These are phyloP conservation scores for Magnaporthiopsis incrustans DNA, from an alignment of 2,329 filamentous ascomycete species.

Conservation along the genomic window DNA sequence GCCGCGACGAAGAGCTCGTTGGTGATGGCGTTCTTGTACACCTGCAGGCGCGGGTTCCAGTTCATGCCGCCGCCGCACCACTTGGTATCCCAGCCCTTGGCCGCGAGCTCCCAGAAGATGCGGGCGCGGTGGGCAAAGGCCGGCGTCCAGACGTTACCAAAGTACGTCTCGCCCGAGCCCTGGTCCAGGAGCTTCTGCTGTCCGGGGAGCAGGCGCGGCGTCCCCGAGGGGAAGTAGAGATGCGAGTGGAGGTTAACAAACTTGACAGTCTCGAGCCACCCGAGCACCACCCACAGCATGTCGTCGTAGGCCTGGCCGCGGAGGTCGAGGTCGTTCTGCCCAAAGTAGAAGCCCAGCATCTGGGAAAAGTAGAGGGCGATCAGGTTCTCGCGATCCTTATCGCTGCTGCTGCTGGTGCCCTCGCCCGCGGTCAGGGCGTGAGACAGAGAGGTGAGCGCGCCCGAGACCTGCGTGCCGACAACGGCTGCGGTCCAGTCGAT, in stretches of 20 bases:
- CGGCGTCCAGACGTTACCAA: constrained; percentile 66
- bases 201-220: constrained; percentile 15
- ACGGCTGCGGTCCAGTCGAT: constrained; percentile 96
- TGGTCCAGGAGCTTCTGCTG: constrained; percentile 27
- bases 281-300: constrained; percentile 90
- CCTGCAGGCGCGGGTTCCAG: constrained; percentile 73
- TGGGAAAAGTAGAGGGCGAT: constrained; percentile 78
- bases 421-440: constrained; percentile 38
- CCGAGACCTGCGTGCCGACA: constrained; percentile 69
- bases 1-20: constrained; percentile 85
- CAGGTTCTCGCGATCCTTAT: constrained; percentile 61
- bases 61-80: constrained; percentile 84
- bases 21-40: constrained; percentile 95
- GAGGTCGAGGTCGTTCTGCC: constrained; percentile 69
- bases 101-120: constrained; percentile 77
- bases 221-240: constrained; percentile 43
- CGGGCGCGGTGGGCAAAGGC: constrained; percentile 77
- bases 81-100: constrained; percentile 70
- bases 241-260: constrained; percentile 65
- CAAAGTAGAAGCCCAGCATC: constrained; percentile 71
- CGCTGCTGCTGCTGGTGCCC: constrained; percentile 20
- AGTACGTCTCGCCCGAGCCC: constrained; percentile 43
- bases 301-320: constrained; percentile 78
- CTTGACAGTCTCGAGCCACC: constrained; percentile 76
- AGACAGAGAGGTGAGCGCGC: constrained; percentile 63